Conservation (phyloP, 257 asterid genomes). For the Ajuga chamaepitys region DNA sequence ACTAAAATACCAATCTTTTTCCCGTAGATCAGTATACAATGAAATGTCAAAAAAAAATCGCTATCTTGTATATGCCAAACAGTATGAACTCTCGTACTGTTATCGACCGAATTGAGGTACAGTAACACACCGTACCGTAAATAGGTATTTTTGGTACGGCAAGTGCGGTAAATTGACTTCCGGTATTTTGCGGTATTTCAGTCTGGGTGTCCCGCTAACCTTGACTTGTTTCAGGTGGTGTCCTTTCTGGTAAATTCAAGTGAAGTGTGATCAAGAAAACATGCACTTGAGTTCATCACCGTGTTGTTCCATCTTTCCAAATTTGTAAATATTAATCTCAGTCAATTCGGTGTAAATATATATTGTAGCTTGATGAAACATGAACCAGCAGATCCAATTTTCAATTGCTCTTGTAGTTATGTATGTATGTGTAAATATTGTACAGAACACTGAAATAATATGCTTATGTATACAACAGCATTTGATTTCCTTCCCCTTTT, state of each 20-base stretch:
- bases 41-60: too few species aligned
- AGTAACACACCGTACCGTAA: too few species aligned
- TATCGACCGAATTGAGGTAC: too few species aligned
- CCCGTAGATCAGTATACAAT: too few species aligned
- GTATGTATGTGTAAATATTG: constrained; percentile 16
- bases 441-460: not conserved
- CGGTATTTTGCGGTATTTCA: too few species aligned
- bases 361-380: not conserved
- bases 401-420: not conserved
- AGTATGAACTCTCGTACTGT: too few species aligned
- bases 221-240: constrained; percentile 77
- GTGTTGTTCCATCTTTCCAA: not conserved
- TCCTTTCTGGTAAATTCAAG: constrained; percentile 72
- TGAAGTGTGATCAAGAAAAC: not conserved
- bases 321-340: not conserved
- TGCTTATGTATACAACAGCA: not conserved
- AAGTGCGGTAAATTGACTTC: too few species aligned
- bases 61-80: too few species aligned
- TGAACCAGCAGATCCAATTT: not conserved
- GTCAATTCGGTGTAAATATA: constrained; percentile 12
- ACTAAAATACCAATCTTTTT: too few species aligned
- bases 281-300: not conserved
- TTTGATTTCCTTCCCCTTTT: not conserved
- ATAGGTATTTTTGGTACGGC: too few species aligned
- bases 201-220: not conserved